Conservation (phyloP, 2,329 filamentous ascomycete species). For the Beauveria bassiana region DNA sequence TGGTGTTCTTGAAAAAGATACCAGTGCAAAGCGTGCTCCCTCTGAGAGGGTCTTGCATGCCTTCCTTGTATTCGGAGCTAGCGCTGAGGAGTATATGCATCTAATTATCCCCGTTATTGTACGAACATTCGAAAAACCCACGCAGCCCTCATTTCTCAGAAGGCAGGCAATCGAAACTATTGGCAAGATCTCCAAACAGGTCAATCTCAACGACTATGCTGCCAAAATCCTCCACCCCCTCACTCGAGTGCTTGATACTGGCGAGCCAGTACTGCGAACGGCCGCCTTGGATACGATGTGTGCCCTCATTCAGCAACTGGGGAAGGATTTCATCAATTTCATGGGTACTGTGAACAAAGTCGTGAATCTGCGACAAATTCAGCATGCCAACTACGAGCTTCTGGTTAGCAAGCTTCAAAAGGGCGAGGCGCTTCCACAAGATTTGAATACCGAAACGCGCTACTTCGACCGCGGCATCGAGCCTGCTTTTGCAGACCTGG, state of each 20-base stretch:
- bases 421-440: slow-evolving; percentile 89
- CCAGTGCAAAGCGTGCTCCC: slow-evolving; percentile 63
- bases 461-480: slow-evolving; percentile 77
- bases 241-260: slow-evolving; percentile 68
- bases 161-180: slow-evolving; percentile 92
- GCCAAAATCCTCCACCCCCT: slow-evolving; percentile 94
- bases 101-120: slow-evolving; percentile 95
- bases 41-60: slow-evolving; percentile 90
- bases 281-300: slow-evolving; percentile 90
- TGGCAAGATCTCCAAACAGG: slow-evolving; percentile 86
- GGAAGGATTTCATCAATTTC: slow-evolving; percentile 91
- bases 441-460: slow-evolving; percentile 77
- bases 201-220: slow-evolving; percentile 95
- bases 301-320: slow-evolving; percentile 90
- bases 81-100: slow-evolving; percentile 98
- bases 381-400: slow-evolving; percentile 85
- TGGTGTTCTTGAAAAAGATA: slow-evolving; percentile 82
- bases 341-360: slow-evolving; percentile 88
- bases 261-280: slow-evolving; percentile 65
- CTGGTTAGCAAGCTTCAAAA: slow-evolving; percentile 90
- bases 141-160: slow-evolving; percentile 69
- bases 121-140: slow-evolving; percentile 82
- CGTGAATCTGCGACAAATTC: slow-evolving; percentile 69
- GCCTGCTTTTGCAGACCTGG: slow-evolving; percentile 71
- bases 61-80: slow-evolving; percentile 91